These are phyloP conservation scores for Acer yangbiense DNA, from an alignment of 345 rosid species.

Conservation along the genomic window DNA sequence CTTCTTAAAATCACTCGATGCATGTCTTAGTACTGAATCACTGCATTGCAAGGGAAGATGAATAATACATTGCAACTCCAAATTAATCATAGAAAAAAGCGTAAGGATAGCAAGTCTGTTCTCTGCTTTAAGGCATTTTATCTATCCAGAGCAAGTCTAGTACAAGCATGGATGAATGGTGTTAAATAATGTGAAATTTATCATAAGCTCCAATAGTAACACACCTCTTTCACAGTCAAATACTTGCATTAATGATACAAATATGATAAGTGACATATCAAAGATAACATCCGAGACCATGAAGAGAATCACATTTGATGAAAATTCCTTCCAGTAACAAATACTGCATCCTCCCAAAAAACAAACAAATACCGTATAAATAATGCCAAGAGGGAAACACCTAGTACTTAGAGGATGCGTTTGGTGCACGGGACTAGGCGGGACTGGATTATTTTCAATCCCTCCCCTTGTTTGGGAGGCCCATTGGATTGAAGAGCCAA, in stretches of 20 bases:
- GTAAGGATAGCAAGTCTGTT: neutral
- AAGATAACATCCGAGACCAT: neutral
- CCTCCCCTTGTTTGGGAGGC: too few relatives aligned
- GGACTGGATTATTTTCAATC: too few relatives aligned
- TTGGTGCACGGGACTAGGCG: too few relatives aligned
- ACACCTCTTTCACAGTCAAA: neutral
- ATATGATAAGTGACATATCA: neutral
- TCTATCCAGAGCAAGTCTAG: neutral
- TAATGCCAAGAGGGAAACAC: neutral
- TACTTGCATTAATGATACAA: too few relatives aligned
- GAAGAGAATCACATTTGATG: neutral
- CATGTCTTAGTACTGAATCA: constrained; percentile 80
- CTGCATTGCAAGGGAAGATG: constrained; percentile 37
- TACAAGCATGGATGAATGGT: neutral
- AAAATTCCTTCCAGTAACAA: neutral
- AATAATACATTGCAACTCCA: neutral
- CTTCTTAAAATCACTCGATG: constrained; percentile 91
- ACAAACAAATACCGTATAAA: too few relatives aligned
- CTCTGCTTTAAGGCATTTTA: neutral
- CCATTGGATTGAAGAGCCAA: too few relatives aligned
- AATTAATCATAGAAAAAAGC: neutral
- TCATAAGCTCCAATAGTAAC: neutral
- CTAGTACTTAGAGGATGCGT: neutral
- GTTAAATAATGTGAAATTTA: neutral
- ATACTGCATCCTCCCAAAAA: neutral